Evolutionary conservation across 2,329 filamentous ascomycete genomes (phyloP).

Genomic region (Diaporthe sp.): DNA sequence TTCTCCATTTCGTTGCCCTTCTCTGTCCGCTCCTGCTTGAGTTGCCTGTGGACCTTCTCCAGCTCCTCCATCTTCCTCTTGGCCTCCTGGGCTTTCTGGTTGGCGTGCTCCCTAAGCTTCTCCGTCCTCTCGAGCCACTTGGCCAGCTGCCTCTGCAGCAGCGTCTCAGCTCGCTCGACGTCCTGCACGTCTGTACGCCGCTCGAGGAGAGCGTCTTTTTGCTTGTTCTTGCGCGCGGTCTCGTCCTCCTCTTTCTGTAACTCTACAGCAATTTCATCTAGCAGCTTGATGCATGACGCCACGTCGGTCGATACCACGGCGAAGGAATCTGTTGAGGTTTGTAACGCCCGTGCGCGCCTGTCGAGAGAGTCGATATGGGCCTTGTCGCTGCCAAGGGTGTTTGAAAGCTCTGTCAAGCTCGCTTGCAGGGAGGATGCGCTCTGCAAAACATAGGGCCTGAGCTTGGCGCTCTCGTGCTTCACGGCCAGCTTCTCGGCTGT

Average conservation of each 20-base stretch:
- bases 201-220: constrained; percentile 89
- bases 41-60: constrained; percentile 80
- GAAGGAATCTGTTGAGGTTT: constrained; percentile 94
- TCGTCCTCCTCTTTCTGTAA: constrained; percentile 93
- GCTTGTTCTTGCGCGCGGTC: constrained; percentile 81
- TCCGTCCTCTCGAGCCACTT: constrained; percentile 92
- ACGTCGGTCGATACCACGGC: constrained; percentile 87
- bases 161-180: constrained; percentile 87
- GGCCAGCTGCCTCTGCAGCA: constrained; percentile 85
- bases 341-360: constrained; percentile 86
- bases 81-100: constrained; percentile 84
- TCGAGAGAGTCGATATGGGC: constrained; percentile 90
- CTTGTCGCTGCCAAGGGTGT: constrained; percentile 83
- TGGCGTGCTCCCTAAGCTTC: constrained; percentile 83
- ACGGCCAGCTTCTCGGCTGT: constrained; percentile 78
- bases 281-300: constrained; percentile 86
- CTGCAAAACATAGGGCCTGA: constrained; percentile 92
- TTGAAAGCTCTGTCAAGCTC: constrained; percentile 84
- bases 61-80: constrained; percentile 93
- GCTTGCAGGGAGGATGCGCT: constrained; percentile 87
- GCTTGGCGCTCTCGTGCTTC: constrained; percentile 88
- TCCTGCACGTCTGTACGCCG: constrained; percentile 91
- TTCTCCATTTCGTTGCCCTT: constrained; percentile 95
- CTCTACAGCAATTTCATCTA: constrained; percentile 89
- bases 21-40: constrained; percentile 87